phyloP scores from a whole-genome alignment of 2,329 filamentous ascomycete genomes.

The Botryotinia calthae region DNA sequence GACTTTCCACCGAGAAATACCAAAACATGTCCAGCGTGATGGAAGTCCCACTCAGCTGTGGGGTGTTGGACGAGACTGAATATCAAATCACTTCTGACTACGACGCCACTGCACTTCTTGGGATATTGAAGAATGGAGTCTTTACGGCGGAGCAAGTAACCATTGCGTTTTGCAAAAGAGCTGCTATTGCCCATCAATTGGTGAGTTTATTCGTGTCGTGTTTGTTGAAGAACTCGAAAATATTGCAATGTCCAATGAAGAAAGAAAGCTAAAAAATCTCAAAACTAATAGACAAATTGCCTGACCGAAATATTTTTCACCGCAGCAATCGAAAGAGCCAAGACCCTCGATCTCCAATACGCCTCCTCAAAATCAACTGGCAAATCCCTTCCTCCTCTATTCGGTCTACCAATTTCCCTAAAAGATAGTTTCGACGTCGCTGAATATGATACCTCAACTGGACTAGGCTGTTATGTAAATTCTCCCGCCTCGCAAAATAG shows the following conservation, averaged over 20 bases:
- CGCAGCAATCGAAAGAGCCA: constrained; percentile 36
- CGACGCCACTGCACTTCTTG: constrained; percentile 30
- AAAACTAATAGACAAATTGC: constrained; percentile 26
- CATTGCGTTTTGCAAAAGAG: constrained; percentile 48
- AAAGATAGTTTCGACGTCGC: constrained; percentile 71
- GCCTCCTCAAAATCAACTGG: constrained; percentile 33
- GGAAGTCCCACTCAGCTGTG: background rate
- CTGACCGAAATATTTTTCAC: constrained; percentile 48
- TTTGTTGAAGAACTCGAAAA: background rate
- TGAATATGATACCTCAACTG: constrained; percentile 43
- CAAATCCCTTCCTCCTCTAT: constrained; percentile 39
- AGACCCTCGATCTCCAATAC: constrained; percentile 45
- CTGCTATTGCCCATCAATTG: constrained; percentile 47
- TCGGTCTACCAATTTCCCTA: background rate
- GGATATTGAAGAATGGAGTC: constrained; percentile 24
- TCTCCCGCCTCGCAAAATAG: constrained; percentile 66
- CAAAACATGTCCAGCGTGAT: background rate
- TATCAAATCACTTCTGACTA: constrained; percentile 32
- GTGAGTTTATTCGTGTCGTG: background rate
- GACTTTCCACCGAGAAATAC: background rate
- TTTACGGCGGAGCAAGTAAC: constrained; percentile 40
- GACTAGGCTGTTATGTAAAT: constrained; percentile 76
- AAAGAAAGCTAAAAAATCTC: background rate
- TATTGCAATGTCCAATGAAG: background rate
- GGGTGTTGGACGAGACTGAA: background rate